Percentiles rank a stretch among this genome's conserved stretches.
These are phyloP conservation scores for Ophiostoma australiae DNA, from an alignment of 2,329 filamentous ascomycete species.

Conservation along the genomic window DNA sequence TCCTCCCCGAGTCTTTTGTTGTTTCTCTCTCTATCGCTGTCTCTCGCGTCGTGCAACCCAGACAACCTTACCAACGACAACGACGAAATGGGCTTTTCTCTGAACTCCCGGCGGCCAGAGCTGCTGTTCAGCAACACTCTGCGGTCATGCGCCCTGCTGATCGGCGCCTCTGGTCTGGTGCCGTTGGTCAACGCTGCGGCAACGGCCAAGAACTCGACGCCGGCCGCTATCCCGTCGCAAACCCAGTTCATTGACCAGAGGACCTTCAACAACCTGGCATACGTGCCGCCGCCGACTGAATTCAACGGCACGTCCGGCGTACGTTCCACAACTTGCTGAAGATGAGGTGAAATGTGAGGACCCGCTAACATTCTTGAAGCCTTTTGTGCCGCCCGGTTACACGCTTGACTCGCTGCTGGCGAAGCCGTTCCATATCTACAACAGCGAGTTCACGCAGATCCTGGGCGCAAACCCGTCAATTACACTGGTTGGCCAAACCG, in stretches of 20 bases:
- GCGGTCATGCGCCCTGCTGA: conserved; percentile 4
- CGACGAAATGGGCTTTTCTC: neutral
- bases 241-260: conserved; percentile 43
- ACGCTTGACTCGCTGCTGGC: conserved; percentile 37
- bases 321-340: neutral
- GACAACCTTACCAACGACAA: neutral
- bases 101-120: neutral
- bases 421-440: conserved; percentile 47
- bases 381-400: conserved; percentile 43
- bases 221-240: conserved; percentile 32
- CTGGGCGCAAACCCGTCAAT: conserved; percentile 47
- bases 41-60: neutral
- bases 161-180: neutral
- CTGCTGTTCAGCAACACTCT: conserved; percentile 13
- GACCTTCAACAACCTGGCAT: conserved; percentile 41
- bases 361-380: conserved; percentile 28
- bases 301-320: conserved; percentile 33
- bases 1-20: neutral
- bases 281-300: conserved; percentile 38
- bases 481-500: conserved; percentile 45
- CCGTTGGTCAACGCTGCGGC: conserved; percentile 4
- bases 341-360: neutral
- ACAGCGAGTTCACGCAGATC: conserved; percentile 47
- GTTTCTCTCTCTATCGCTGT: neutral
- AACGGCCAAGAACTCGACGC: neutral